Base-by-base conservation (phyloP, 139 green algal genomes). In the Tetradesmus obliquus region DNA sequence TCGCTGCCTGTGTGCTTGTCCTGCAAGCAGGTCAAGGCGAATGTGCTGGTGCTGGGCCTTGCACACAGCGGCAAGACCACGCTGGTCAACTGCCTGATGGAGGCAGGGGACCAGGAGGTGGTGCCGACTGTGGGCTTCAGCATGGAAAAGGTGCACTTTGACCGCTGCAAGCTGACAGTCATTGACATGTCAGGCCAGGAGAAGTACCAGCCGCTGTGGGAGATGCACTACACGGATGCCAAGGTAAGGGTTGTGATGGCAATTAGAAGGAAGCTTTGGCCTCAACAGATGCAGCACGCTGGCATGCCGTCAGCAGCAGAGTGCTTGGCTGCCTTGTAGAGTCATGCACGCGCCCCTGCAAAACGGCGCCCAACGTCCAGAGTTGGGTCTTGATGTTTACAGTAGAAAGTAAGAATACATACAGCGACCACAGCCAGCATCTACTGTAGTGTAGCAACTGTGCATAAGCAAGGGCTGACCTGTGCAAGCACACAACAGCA, bases 131-230 rank as follows among this genome's bases (percentile, higher is more conserved):
- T 94, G 20, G 93, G 93, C 7, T 95, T 95, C 90, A 87, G 12
- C 58, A 91, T 96, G n/a, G 94, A 96, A 66, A 91, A 91, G 88
- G 91, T 95, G 6, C n/a, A 60, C 13, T 82, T 95, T 72, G 32
- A 87, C 22, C 72, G 87, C 17, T 88, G 74, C 76, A 88, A 91
- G 71, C 88, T 96, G 58, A 94, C 92, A 3, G 92, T 95, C 5
- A 90, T 95, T 86, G 94, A 96, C 88, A 95, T 96, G 94, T 95
- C 93, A 17, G 94, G 94, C 6, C 91, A 94, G 84, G 53, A 79
- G 76, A 92, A 90, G 84, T 96, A 96, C 91, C 92, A 92, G 32
- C 66, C 91, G 79, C 94, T 96, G 55, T 96, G 94, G 94, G 85
- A 94, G 86, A 86, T 88, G 62, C 94, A 95, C 88, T 96, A 94